phyloP scores from a whole-genome alignment of 768 basidiomycete species.

The Rhizopogon sp. region DNA sequence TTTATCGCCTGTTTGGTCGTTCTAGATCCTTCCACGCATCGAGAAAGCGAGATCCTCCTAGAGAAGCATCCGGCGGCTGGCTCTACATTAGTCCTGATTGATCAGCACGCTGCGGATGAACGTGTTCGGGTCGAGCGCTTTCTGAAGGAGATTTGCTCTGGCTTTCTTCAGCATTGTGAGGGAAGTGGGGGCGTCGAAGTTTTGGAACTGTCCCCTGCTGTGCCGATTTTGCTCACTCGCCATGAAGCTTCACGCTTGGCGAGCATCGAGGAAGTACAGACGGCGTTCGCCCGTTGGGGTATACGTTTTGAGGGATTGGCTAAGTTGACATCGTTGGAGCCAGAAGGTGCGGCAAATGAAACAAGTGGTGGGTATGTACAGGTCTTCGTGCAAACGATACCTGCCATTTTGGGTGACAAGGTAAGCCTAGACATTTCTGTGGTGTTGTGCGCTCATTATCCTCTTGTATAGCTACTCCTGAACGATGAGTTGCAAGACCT shows the following conservation, averaged over 20 bases:
- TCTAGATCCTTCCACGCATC: conserved; percentile 12
- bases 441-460: conserved; percentile 7
- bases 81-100: conserved; percentile 66
- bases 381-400: conserved; percentile 56
- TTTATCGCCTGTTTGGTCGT: conserved; percentile 75
- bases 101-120: conserved; percentile 99
- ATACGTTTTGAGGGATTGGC: conserved; percentile 44
- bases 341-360: conserved; percentile 15
- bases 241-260: conserved; percentile 54
- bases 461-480: conserved; percentile 44
- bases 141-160: conserved; percentile 67
- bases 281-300: conserved; percentile 66
- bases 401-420: conserved; percentile 70
- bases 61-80: conserved; percentile 13
- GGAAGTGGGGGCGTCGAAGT: conserved; percentile 31
- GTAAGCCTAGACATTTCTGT: conserved; percentile 21
- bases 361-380: conserved; percentile 51
- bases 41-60: conserved; percentile 9
- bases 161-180: conserved; percentile 46
- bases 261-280: conserved; percentile 33
- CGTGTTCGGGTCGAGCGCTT: conserved; percentile 86
- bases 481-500: conserved; percentile 73
- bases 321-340: conserved; percentile 16
- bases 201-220: conserved; percentile 45
- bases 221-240: conserved; percentile 59